These are phyloP conservation scores for Eucalyptus sp. DNA, from an alignment of 345 rosid genomes.

Conservation along the genomic window DNA sequence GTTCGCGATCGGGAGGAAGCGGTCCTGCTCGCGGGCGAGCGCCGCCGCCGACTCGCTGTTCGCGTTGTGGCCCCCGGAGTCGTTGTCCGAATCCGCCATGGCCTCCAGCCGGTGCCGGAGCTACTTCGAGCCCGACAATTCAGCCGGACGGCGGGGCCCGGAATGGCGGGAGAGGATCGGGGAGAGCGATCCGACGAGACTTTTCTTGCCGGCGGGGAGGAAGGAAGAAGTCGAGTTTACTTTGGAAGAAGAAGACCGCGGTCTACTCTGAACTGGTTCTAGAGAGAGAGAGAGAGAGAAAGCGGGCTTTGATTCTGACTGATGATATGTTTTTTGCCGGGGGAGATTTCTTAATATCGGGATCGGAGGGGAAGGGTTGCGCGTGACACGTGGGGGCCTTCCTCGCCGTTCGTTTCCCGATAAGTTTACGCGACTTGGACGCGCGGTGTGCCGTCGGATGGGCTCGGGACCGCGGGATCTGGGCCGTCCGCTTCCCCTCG, in stretches of 20 bases:
- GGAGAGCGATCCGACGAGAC: background rate
- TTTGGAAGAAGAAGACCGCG: background rate
- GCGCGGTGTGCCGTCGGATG: background rate
- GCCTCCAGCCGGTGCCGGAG: background rate
- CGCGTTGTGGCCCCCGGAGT: slow-evolving; percentile 24
- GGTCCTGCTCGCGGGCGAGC: slow-evolving; percentile 27
- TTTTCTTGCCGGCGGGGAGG: background rate
- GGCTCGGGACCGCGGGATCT: background rate
- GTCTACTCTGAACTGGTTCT: background rate
- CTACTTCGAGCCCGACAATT: background rate
- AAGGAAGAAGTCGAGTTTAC: background rate
- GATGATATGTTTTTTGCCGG: background rate
- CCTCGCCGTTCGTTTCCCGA: slow-evolving; percentile 13
- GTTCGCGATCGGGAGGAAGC: slow-evolving; percentile 48
- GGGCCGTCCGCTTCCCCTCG: background rate
- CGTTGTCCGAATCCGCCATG: slow-evolving; percentile 55
- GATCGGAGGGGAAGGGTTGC: background rate
- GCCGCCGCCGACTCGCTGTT: slow-evolving; percentile 10
- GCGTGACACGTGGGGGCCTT: background rate
- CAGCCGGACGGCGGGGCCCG: background rate
- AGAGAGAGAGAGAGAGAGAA: background rate
- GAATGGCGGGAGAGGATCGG: background rate
- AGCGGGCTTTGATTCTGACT: background rate
- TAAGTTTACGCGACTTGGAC: slow-evolving; percentile 4
- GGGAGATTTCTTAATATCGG: background rate